phyloP scores from a whole-genome alignment of 2,329 filamentous ascomycete species.

The Sclerotinia glacialis region DNA sequence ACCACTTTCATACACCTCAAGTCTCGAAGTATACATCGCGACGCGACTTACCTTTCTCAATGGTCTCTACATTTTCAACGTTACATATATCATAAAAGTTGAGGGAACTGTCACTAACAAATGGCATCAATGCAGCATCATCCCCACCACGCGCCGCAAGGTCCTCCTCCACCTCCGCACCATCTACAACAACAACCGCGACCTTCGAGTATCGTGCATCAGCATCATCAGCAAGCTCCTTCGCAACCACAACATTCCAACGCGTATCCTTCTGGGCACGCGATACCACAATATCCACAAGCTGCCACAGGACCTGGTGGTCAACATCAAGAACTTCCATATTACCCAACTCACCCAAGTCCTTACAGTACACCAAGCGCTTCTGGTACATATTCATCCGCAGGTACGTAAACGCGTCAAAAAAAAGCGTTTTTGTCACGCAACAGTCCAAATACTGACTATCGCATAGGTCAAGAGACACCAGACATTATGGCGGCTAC shows the following conservation, averaged over 20 bases:
- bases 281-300: slow-evolving; percentile 66
- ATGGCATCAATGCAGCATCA: slow-evolving; percentile 60
- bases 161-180: slow-evolving; percentile 59
- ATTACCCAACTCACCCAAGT: slow-evolving; percentile 78
- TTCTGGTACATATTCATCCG: slow-evolving; percentile 80
- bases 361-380: slow-evolving; percentile 81
- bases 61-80: slow-evolving; percentile 38
- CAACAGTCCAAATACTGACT: slow-evolving; percentile 25
- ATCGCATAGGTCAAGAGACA: slow-evolving; percentile 47
- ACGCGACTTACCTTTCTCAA: slow-evolving; percentile 37
- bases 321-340: slow-evolving; percentile 67
- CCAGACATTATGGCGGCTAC: slow-evolving; percentile 66
- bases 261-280: slow-evolving; percentile 66
- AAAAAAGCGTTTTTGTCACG: slow-evolving; percentile 24
- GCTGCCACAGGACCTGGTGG: slow-evolving; percentile 59
- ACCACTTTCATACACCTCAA: slow-evolving; percentile 32
- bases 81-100: slow-evolving; percentile 29
- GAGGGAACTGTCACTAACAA: slow-evolving; percentile 33
- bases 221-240: slow-evolving; percentile 64
- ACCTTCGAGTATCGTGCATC: slow-evolving; percentile 69
- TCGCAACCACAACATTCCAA: slow-evolving; percentile 58
- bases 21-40: slow-evolving; percentile 38
- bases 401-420: slow-evolving; percentile 55
- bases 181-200: slow-evolving; percentile 65
- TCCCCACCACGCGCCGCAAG: slow-evolving; percentile 70